Conservation (phyloP, 768 basidiomycete species). For the Rubroboletus pulcherrimus region DNA sequence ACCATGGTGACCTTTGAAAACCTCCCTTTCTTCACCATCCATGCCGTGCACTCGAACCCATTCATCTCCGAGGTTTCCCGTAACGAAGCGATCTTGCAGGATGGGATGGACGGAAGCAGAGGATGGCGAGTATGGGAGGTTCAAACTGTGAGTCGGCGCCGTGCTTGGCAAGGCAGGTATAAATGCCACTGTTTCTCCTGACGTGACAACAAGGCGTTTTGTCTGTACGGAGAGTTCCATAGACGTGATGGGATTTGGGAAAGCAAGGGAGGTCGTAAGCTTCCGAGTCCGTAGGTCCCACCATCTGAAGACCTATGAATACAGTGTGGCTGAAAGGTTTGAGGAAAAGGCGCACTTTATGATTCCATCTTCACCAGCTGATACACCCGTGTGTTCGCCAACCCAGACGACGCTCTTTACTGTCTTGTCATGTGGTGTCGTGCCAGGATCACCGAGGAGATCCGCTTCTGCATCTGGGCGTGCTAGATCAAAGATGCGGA, state of each 20-base stretch:
- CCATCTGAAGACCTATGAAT: conserved; percentile 58
- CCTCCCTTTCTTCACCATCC: conserved; percentile 84
- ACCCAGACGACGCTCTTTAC: conserved; percentile 95
- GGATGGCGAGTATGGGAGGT: conserved; percentile 82
- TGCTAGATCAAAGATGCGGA: conserved; percentile 87
- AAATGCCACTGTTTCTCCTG: conserved; percentile 90
- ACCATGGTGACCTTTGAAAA: conserved; percentile 95
- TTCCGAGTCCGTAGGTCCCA: conserved; percentile 88
- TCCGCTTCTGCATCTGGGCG: conserved; percentile 86
- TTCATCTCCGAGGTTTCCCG: conserved; percentile 85
- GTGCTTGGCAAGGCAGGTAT: conserved; percentile 69
- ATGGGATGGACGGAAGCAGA: conserved; percentile 94
- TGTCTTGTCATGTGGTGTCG: conserved; percentile 77
- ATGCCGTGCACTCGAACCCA: conserved; percentile 96
- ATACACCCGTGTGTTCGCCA: conserved; percentile 80
- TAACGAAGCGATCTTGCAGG: conserved; percentile 85
- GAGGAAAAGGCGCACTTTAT: conserved; percentile 62
- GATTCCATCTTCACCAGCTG: conserved; percentile 87
- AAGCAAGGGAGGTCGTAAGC: conserved; percentile 64
- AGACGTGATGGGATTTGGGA: conserved; percentile 81
- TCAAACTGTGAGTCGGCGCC: conserved; percentile 68
- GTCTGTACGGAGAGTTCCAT: conserved; percentile 89
- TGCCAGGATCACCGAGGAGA: conserved; percentile 61
- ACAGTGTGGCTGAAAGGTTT: neutral
- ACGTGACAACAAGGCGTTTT: conserved; percentile 82